phyloP scores from a whole-genome alignment of 306 rosid genomes.

The Cicer pinnatifidum region DNA sequence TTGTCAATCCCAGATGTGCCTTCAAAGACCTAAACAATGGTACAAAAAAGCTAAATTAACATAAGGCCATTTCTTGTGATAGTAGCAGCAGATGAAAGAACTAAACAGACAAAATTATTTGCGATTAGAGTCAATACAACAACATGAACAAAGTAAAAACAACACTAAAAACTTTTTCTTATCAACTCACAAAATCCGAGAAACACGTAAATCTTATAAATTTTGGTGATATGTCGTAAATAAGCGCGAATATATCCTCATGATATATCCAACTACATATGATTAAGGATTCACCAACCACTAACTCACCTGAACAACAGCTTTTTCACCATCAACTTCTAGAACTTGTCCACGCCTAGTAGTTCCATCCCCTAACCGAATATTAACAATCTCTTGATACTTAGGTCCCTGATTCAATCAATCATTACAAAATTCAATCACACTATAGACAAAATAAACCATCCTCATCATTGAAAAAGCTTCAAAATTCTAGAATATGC shows the following conservation, averaged over 20 bases:
- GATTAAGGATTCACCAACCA: background rate
- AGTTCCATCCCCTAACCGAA: slow-evolving; percentile 93
- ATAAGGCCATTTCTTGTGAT: background rate
- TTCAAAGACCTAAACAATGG: slow-evolving; percentile 76
- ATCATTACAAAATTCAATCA: slow-evolving; percentile 35
- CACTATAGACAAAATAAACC: slow-evolving; percentile 1
- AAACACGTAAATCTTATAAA: slow-evolving; percentile 5
- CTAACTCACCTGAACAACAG: slow-evolving; percentile 92
- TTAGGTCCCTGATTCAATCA: slow-evolving; percentile 81
- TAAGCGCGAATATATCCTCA: background rate
- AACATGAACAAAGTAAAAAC: slow-evolving; percentile 17
- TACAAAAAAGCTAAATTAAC: slow-evolving; percentile 28
- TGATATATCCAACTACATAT: slow-evolving; percentile 23
- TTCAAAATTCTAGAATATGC: slow-evolving; percentile 2
- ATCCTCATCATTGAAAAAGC: slow-evolving; percentile 37
- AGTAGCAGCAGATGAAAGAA: slow-evolving; percentile 17
- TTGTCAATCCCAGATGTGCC: slow-evolving; percentile 99
- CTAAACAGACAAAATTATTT: slow-evolving; percentile 24
- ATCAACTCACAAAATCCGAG: background rate
- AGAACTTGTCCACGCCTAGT: slow-evolving; percentile 92
- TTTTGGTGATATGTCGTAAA: slow-evolving; percentile 19
- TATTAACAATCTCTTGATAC: slow-evolving; percentile 96
- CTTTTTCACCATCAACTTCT: slow-evolving; percentile 97
- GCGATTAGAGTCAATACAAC: background rate
- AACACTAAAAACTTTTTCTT: slow-evolving; percentile 11